Conservation (phyloP, 1,284 basidiomycete genomes). For the Trichosporon ovoides region DNA sequence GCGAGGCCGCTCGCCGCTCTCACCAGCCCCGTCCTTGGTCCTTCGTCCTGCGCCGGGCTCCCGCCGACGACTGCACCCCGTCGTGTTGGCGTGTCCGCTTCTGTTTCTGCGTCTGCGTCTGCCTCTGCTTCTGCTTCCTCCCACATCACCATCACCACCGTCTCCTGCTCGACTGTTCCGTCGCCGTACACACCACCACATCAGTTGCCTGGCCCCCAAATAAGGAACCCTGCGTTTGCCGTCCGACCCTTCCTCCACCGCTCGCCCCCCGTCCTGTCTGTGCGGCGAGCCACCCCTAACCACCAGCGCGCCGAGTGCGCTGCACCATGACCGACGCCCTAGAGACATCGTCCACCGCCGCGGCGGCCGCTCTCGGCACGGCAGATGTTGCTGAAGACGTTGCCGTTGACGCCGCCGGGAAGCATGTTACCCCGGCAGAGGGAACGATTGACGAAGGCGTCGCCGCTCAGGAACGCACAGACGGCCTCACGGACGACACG, state of each 20-base stretch:
- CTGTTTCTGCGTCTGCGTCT: no score
- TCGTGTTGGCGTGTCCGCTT: no score
- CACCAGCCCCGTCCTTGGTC: no score
- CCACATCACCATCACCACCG: background rate
- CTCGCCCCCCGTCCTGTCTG: background rate
- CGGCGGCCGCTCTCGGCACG: background rate
- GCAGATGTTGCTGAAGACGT: background rate
- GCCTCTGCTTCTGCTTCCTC: background rate
- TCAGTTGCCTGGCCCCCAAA: background rate
- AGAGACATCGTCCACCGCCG: slow-evolving; percentile 1
- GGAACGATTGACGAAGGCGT: background rate
- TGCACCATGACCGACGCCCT: slow-evolving; percentile 1
- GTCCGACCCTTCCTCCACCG: background rate
- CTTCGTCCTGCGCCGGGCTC: no score
- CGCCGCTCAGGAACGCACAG: slow-evolving; percentile 1
- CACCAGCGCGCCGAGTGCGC: background rate
- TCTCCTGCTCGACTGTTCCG: background rate
- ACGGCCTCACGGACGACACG: background rate
- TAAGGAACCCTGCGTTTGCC: background rate
- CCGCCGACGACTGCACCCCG: no score
- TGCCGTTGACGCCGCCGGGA: background rate
- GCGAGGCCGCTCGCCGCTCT: no score
- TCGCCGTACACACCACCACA: background rate
- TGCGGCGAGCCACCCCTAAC: background rate
- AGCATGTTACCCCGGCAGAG: background rate